These are phyloP conservation scores for Houttuynia cordata DNA, from an alignment of 164 flowering plant species.

Conservation along the genomic window DNA sequence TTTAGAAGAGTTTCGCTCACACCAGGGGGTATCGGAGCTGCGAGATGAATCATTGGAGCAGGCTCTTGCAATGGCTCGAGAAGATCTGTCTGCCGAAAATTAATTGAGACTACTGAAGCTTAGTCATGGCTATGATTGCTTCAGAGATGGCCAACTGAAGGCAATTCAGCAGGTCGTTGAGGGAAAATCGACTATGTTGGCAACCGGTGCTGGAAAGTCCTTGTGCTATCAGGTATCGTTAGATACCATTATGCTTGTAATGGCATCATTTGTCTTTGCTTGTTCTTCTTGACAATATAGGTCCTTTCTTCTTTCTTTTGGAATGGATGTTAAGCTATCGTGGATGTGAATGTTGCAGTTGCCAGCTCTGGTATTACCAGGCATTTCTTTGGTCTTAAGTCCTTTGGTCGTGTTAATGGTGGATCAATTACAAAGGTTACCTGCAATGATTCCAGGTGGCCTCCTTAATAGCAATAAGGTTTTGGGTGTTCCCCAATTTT, in stretches of 20 bases:
- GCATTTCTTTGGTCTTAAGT: slow-evolving; percentile 77
- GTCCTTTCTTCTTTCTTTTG: background rate
- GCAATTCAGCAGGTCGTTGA: slow-evolving; percentile 67
- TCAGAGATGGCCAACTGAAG: slow-evolving; percentile 79
- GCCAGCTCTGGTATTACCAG: slow-evolving; percentile 70
- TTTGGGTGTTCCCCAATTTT: background rate
- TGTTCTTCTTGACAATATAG: background rate
- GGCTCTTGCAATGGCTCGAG: slow-evolving; percentile 38
- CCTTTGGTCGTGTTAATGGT: slow-evolving; percentile 94
- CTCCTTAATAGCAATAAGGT: slow-evolving; percentile 79
- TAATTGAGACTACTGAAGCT: slow-evolving; percentile 54
- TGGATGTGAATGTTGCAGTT: slow-evolving; percentile 13
- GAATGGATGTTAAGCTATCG: background rate
- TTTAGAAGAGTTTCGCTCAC: slow-evolving; percentile 14
- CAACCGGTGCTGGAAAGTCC: slow-evolving; percentile 92
- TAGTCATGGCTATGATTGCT: slow-evolving; percentile 64
- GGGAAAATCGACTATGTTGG: slow-evolving; percentile 73
- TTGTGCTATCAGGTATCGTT: slow-evolving; percentile 58
- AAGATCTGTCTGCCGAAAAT: slow-evolving; percentile 64
- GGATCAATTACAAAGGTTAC: slow-evolving; percentile 82
- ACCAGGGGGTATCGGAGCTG: slow-evolving; percentile 6
- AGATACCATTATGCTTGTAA: too few species aligned
- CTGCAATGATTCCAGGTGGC: slow-evolving; percentile 56
- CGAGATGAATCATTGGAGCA: slow-evolving; percentile 24
- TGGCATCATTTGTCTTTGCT: too few species aligned